Percentiles rank a stretch among this genome's conserved stretches.
These are phyloP conservation scores for Cryptococcus hybrid DNA, from an alignment of 1,284 basidiomycete species.

Conservation along the genomic window DNA sequence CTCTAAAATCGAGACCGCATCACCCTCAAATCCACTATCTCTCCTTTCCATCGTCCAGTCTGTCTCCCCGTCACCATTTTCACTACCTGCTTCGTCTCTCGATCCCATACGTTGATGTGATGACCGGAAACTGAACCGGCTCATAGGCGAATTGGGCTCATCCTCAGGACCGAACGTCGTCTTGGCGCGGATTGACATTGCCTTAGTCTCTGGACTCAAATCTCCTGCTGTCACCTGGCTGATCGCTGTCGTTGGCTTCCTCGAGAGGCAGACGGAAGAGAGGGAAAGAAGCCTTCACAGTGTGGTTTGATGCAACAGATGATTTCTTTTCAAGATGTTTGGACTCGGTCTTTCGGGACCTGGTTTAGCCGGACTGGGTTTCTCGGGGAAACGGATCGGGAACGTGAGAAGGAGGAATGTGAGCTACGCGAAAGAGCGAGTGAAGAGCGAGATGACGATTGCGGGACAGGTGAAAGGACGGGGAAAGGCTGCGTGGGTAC, in stretches of 20 bases:
- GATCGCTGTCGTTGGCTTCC: conserved; percentile 19
- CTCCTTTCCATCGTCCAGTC: background rate
- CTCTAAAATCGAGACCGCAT: conserved; percentile 13
- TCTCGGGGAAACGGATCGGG: conserved; percentile 4
- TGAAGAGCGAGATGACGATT: too few species aligned
- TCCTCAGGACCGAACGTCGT: background rate
- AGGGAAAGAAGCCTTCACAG: conserved; percentile 19
- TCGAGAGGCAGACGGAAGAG: conserved; percentile 12
- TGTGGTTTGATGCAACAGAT: conserved; percentile 23
- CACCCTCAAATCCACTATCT: conserved; percentile 1
- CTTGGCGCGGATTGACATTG: background rate
- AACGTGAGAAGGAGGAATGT: background rate
- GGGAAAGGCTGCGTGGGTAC: background rate
- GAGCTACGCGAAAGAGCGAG: background rate
- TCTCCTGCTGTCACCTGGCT: conserved; percentile 19
- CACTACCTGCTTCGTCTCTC: background rate
- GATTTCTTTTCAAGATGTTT: conserved; percentile 26
- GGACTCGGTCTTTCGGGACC: background rate
- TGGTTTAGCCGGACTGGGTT: background rate
- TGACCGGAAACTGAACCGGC: conserved; percentile 9
- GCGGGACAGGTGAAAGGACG: too few species aligned
- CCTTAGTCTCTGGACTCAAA: background rate
- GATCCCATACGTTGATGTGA: background rate
- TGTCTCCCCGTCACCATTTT: background rate
- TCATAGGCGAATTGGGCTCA: conserved; percentile 16